Evolutionary conservation across 345 rosid species (phyloP).

Genomic region (Dipteronia sinensis): DNA sequence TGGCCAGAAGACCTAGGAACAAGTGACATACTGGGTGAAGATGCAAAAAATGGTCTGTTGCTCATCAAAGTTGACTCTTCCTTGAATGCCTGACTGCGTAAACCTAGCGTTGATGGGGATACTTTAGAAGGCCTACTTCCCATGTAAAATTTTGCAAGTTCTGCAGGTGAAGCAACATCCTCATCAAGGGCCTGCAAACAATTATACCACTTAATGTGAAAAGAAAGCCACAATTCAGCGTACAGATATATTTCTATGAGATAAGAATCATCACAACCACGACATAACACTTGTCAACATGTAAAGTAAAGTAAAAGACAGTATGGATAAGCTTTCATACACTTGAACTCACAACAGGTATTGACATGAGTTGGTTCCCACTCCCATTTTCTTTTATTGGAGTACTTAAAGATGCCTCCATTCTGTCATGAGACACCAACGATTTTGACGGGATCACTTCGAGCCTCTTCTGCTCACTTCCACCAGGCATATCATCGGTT

Average conservation of each 20-base stretch:
- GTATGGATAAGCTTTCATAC: conserved; percentile 38
- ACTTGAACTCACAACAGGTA: conserved; percentile 47
- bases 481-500: conserved; percentile 45
- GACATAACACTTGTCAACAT: not conserved
- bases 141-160: conserved; percentile 98
- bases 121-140: conserved; percentile 77
- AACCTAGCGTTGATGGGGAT: conserved; percentile 54
- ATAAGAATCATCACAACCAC: not conserved
- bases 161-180: conserved; percentile 80
- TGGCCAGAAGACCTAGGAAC: conserved; percentile 53
- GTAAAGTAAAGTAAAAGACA: conserved; percentile 3
- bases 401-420: conserved; percentile 34
- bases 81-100: conserved; percentile 42
- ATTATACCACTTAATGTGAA: conserved; percentile 27
- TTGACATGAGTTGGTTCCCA: conserved; percentile 37
- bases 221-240: not conserved
- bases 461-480: conserved; percentile 44
- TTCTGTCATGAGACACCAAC: conserved; percentile 29
- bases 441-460: conserved; percentile 38
- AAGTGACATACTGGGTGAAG: conserved; percentile 50
- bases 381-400: conserved; percentile 42
- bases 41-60: conserved; percentile 39
- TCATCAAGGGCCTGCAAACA: conserved; percentile 66
- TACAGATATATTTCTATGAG: not conserved
- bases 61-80: conserved; percentile 48